Evolutionary conservation across 345 rosid genomes (phyloP), one percentile per base, ranked within the genome.

Genomic region (Populus davidiana): DNA sequence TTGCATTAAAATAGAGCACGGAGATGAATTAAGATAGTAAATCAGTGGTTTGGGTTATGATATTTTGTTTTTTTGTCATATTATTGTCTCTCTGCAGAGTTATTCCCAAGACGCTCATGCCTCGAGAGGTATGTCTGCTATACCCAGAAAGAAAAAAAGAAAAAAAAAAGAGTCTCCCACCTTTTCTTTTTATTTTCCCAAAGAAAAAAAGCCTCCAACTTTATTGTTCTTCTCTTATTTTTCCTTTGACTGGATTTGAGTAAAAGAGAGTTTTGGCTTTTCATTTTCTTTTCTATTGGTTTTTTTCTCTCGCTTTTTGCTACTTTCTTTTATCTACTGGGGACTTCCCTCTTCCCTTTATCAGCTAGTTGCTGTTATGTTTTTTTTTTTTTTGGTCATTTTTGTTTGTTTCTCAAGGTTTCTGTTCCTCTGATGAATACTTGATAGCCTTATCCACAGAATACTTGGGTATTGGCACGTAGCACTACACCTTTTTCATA

Each of bases 31-130:
- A 72, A 79, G 67, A 73, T 80, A 81, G 83, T 71, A 74, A 73
- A 80, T 81, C 67, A 71, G 67, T 61, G 83, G 81, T 76, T 59
- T 81, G 78, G 77, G 71, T 70, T 64, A 10, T 77, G 29, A 61
- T 41, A 41, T 41, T 41, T 41, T 41, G 44, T 71, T 41, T 70
- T 62, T 35, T 41, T 71, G 41, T 91, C 94, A 86, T 86, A 84
- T 90, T 92, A 78, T 82, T 91, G 93, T 88, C 90, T 85, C 83
- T 75, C 61, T 81, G 87, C 97, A 96, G 99, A 86, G 92, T 96
- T 81, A 96, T 96, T 89, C 99, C 99, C 91, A 94, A 92, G 96
- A 96, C 98, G 88, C 97, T 96, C 93, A 94, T 94, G 99, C 99
- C 98, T 87, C 95, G 96, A 91, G 98, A 96, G 99, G 99, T 96